Evolutionary conservation across 2,329 filamentous ascomycete genomes (phyloP), one percentile per base, ranked within the genome.

Genomic region (Rutstroemia sp.): DNA sequence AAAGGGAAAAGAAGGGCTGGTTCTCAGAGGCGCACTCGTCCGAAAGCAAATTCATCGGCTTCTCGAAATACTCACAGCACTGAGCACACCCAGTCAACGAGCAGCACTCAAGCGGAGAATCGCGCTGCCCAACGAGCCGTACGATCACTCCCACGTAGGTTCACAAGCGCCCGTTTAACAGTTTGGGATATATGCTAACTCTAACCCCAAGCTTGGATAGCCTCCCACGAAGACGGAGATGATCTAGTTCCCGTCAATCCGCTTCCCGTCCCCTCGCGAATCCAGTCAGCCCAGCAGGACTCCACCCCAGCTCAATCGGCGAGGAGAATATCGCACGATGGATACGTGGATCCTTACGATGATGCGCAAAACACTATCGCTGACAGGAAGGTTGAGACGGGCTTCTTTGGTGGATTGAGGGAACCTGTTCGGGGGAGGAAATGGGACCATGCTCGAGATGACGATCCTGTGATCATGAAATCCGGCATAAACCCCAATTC

Each of bases 401-500:
- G 66, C 7, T 65, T 70, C 48, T 71, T 71, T 55, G 65, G 65
- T 36, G 65, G 64, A 2, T 54, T 62, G 56, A 65, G 60, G 51
- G 67, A 69, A 47, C 68, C 68, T 47, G 68, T 66, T 34, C 66
- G 54, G 45, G 69, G 69, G 2, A 57, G 68, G 39, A 70, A 69
- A 64, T 71, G 68, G 68, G 69, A 71, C 56, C 67, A 70, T 60
- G 62, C 57, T 14, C 64, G 69, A 56, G 65, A 70, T 34, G 60
- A 61, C 2, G 68, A 70, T 17, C 68, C 69, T 27, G 68, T 71
- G 10, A 70, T 71, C 36, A 60, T 69, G 58, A 61, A 63, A 54
- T 63, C 61, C 40, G 61, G 60, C 10, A 42, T 59, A 7, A 38
- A 56, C 16, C 61, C 63, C 12, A 61, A 50, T 25, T 58, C 60